A percentile compares a stretch with the other conserved stretches of the same genome.
phyloP scores from a whole-genome alignment of 306 rosid species.

The Gleditsia sinensis region DNA sequence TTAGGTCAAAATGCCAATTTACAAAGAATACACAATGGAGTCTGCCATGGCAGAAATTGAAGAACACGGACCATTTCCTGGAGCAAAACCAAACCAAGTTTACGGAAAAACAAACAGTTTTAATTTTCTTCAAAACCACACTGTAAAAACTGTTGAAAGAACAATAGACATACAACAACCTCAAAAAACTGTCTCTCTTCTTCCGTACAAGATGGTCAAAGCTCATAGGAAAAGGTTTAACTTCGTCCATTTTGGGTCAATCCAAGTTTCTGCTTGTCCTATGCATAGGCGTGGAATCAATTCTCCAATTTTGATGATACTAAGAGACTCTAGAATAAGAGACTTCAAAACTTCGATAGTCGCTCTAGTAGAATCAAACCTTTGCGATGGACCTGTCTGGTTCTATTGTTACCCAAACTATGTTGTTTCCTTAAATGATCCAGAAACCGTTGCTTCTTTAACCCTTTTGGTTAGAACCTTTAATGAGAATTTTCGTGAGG shows the following conservation, averaged over 20 bases:
- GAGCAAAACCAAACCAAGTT: neutral
- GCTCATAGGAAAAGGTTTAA: neutral
- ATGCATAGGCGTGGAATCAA: neutral
- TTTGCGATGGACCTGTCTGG: neutral
- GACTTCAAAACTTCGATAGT: neutral
- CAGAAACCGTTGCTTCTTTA: too few species aligned
- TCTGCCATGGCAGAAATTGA: too few species aligned
- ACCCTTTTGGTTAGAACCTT: too few species aligned
- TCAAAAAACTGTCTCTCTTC: too few species aligned
- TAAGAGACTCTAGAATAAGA: neutral
- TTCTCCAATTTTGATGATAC: neutral
- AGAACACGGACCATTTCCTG: too few species aligned
- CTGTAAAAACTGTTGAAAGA: neutral
- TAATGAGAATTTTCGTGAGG: too few species aligned
- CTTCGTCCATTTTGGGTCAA: neutral
- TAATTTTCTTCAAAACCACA: neutral
- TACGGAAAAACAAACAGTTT: neutral
- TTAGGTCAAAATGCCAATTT: too few species aligned
- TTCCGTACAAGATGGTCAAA: neutral
- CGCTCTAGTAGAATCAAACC: neutral
- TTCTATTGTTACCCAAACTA: neutral
- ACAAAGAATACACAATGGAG: too few species aligned
- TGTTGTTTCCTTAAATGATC: neutral
- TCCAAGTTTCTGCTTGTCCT: neutral
- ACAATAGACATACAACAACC: neutral